A percentile compares a stretch with the other conserved stretches of the same genome.
Conservation (phyloP, 2,329 filamentous ascomycete genomes). For the Monosporascus cannonballus region DNA sequence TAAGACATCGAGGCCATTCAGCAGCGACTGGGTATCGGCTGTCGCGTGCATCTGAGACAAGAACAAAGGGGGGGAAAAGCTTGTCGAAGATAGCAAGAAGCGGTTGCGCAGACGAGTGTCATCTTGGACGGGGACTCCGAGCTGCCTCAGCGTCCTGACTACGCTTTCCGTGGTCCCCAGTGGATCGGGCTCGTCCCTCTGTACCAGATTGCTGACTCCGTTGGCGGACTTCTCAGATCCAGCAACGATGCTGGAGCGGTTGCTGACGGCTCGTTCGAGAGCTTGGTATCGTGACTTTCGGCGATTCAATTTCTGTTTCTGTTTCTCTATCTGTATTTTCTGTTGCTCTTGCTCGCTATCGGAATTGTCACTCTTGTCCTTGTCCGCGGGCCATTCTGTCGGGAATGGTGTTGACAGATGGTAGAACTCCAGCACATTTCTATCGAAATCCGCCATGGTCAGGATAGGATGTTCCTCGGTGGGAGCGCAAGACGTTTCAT, state of each 20-base stretch:
- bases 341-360: slow-evolving; percentile 51
- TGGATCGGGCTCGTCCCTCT: slow-evolving; percentile 89
- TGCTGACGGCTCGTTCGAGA: slow-evolving; percentile 68
- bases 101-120: slow-evolving; percentile 80
- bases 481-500: too few species aligned
- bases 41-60: slow-evolving; percentile 85
- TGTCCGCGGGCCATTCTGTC: slow-evolving; percentile 78
- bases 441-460: slow-evolving; percentile 64
- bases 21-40: slow-evolving; percentile 74
- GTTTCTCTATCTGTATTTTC: slow-evolving; percentile 40
- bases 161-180: slow-evolving; percentile 86
- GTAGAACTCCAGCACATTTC: slow-evolving; percentile 81
- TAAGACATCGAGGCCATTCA: slow-evolving; percentile 77
- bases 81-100: slow-evolving; percentile 91
- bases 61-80: slow-evolving; percentile 88
- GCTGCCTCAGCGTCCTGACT: slow-evolving; percentile 67
- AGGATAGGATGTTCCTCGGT: neutral
- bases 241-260: slow-evolving; percentile 58
- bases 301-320: slow-evolving; percentile 44
- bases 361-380: slow-evolving; percentile 58
- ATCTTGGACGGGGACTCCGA: slow-evolving; percentile 78
- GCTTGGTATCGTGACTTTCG: slow-evolving; percentile 79
- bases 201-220: slow-evolving; percentile 70
- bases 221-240: slow-evolving; percentile 61
- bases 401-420: slow-evolving; percentile 75